phyloP scores from a whole-genome alignment of 176 grass and related monocot species.

The Zizania latifolia region DNA sequence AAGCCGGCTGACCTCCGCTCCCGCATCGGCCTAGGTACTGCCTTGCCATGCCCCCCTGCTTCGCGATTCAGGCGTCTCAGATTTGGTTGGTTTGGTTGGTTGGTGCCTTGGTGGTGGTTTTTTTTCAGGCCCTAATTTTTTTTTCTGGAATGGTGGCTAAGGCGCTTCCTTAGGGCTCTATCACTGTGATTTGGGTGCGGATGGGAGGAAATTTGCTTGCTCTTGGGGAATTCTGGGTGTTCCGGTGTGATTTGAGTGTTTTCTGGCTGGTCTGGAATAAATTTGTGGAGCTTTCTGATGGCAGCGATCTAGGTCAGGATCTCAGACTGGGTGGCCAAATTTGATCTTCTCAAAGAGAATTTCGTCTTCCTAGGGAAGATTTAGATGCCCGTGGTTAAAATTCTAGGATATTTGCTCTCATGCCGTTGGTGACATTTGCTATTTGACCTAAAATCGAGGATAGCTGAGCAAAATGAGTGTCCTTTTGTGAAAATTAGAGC shows the following conservation, averaged over 20 bases:
- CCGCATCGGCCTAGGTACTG: slow-evolving; percentile 23
- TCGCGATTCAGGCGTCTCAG: not conserved
- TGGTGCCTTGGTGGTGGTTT: not conserved
- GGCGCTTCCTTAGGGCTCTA: not conserved
- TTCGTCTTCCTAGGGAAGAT: not conserved
- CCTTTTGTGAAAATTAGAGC: not conserved
- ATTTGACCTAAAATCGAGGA: not conserved
- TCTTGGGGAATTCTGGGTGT: not conserved
- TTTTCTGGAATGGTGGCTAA: not conserved
- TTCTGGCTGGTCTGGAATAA: not conserved
- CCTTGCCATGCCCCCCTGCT: not conserved
- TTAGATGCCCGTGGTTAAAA: not conserved
- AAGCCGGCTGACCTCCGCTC: not conserved
- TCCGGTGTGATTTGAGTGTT: not conserved
- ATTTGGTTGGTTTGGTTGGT: not conserved
- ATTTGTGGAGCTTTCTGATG: not conserved
- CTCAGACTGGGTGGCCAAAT: not conserved
- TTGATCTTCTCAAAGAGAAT: not conserved
- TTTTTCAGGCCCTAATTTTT: not conserved
- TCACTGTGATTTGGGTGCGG: not conserved
- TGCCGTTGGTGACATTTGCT: too few relatives aligned
- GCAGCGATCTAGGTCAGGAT: slow-evolving; percentile 4
- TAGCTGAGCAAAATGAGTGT: not conserved
- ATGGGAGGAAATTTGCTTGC: not conserved
- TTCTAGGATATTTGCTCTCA: too few relatives aligned